Evolutionary conservation across 352 stramenopile species (phyloP).

Genomic region (Saprolegnia diclina): DNA sequence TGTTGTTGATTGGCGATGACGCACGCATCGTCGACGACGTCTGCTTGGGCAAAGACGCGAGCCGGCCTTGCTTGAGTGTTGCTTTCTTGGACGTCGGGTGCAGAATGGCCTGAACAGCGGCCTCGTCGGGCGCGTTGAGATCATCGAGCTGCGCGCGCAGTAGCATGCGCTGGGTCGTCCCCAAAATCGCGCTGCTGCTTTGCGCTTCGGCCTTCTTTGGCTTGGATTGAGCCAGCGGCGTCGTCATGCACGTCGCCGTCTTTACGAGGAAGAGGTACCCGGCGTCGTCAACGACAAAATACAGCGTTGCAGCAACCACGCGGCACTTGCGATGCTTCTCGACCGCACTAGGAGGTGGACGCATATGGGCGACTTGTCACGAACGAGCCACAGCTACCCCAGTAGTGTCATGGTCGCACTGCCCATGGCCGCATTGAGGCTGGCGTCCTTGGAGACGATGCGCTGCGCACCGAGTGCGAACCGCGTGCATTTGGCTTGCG

Average conservation of each 20-base stretch:
- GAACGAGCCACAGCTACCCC: background rate
- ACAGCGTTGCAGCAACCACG: conserved; percentile 46
- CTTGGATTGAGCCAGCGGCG: conserved; percentile 27
- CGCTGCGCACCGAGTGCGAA: conserved; percentile 51
- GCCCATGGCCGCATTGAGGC: conserved; percentile 38
- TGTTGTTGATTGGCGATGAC: conserved; percentile 37
- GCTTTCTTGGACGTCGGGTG: conserved; percentile 46
- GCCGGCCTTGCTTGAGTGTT: conserved; percentile 30
- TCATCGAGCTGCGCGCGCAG: conserved; percentile 50
- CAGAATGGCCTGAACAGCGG: conserved; percentile 66
- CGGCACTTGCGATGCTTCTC: conserved; percentile 64
- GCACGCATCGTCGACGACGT: background rate
- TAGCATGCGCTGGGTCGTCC: conserved; percentile 42
- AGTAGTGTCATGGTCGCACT: background rate
- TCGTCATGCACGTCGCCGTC: conserved; percentile 50
- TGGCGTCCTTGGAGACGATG: conserved; percentile 65
- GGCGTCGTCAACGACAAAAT: conserved; percentile 53
- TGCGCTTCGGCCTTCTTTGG: background rate
- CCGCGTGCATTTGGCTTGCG: conserved; percentile 60
- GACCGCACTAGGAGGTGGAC: conserved; percentile 33
- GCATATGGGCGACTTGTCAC: background rate
- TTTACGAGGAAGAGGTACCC: conserved; percentile 51
- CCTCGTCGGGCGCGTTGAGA: conserved; percentile 46
- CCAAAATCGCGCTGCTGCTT: conserved; percentile 55
- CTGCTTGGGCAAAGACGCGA: conserved; percentile 24